Base-by-base conservation (phyloP, 2,329 filamentous ascomycete genomes). In the Teratosphaeria zuluensis region DNA sequence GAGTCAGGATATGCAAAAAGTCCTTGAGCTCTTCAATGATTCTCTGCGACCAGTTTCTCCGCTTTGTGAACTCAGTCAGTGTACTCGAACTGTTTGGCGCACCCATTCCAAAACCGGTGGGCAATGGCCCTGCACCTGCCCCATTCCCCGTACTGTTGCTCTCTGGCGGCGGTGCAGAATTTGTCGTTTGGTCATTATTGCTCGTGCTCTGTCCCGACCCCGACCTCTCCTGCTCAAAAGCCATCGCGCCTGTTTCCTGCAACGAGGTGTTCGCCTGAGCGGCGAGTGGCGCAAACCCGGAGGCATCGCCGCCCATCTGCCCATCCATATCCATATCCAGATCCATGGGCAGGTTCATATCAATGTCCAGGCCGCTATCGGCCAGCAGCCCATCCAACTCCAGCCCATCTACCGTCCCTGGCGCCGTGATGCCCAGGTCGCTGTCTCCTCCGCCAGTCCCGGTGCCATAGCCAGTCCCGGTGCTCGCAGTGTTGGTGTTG, bases 21-120 rank as follows among this genome's bases (percentile, higher is more conserved):
- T 96, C 92, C 70, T 87, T 89, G 66, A 97, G 79, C 77, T 96
- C 92, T 73, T 95, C 89, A 28, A 96, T 83, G 12, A 96, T 87
- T 64, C 89, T 87, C 71, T 92, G 89, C 16, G 90, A 88, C 92
- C 92, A 96, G 70, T 94, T 86, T 61, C 81, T 76, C 59, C 84
- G 76, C 71, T 85, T 85, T 16, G 82, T 86, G 66, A 86, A 86
- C 69, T 86, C 82, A 63, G 83, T 85, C 65, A 85, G 72, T 7
- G 81, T 85, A 73, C 81, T 85, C 48, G 72, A 75, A 56, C 72
- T 75, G 56, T 71, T 66, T 61, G 68, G 77, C 35, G 75, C 72
- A 16, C 74, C 74, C 64, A 74, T 66, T 30, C 78, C 78, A 66
- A 81, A 82, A 58, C 79, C 79, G 2, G 79, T 80, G 16, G 80